Percentiles rank a stretch among this genome's conserved stretches.
These are phyloP conservation scores for Adansonia digitata DNA, from an alignment of 345 rosid genomes.

Conservation along the genomic window DNA sequence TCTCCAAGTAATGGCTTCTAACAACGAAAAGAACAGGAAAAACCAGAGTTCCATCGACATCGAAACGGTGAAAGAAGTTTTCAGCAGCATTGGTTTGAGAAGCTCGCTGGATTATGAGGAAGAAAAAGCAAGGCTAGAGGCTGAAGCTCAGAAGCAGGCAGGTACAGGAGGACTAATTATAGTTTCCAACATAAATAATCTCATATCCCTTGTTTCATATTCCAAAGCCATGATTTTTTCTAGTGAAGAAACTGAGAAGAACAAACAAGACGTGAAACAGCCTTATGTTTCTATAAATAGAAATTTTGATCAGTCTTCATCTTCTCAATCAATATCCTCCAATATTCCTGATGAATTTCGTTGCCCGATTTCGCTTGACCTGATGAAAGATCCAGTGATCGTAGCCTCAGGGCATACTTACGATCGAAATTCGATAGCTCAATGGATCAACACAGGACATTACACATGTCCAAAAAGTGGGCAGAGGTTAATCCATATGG, in stretches of 20 bases:
- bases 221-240: constrained; percentile 38
- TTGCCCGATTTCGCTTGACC: constrained; percentile 61
- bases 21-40: constrained; percentile 36
- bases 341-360: constrained; percentile 56
- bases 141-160: constrained; percentile 55
- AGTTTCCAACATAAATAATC: constrained; percentile 61
- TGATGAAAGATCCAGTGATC: constrained; percentile 67
- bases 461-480: constrained; percentile 66
- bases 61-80: constrained; percentile 28
- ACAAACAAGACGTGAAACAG: constrained; percentile 23
- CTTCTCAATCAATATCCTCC: constrained; percentile 29
- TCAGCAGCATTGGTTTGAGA: constrained; percentile 45
- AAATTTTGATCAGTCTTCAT: constrained; percentile 32
- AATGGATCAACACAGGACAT: constrained; percentile 69
- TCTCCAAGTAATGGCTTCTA: constrained; percentile 35
- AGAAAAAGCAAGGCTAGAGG: constrained; percentile 48
- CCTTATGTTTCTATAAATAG: constrained; percentile 6
- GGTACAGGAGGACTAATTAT: constrained; percentile 62
- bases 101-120: constrained; percentile 38
- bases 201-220: constrained; percentile 44
- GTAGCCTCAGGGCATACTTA: constrained; percentile 65
- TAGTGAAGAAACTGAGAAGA: constrained; percentile 25
- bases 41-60: constrained; percentile 32
- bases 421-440: constrained; percentile 55
- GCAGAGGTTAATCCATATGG: constrained; percentile 60